A percentile compares a stretch with the other conserved stretches of the same genome.
Evolutionary conservation across 2,329 filamentous ascomycete species (phyloP).

Genomic region (Emydomyces testavorans): DNA sequence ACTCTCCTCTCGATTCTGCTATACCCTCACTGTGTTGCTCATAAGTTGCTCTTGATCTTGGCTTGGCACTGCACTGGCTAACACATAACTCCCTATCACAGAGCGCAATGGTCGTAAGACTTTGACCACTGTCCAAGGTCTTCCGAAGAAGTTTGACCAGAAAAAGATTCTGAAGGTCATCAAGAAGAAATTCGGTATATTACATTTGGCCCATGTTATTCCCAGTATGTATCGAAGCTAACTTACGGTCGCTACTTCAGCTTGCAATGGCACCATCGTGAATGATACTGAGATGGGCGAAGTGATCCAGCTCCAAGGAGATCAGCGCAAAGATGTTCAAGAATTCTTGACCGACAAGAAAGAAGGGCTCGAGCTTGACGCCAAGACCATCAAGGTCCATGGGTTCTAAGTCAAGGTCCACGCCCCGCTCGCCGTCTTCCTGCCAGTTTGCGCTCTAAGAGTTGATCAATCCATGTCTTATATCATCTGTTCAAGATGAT

Average conservation of each 20-base stretch:
- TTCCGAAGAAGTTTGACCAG: constrained; percentile 97
- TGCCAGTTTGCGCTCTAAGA: constrained; percentile 27
- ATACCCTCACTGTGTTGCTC: constrained; percentile 8
- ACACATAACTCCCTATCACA: constrained; percentile 32
- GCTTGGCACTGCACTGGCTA: constrained; percentile 18
- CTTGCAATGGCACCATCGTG: constrained; percentile 99
- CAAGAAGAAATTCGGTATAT: constrained; percentile 95
- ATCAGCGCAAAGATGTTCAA: constrained; percentile 97
- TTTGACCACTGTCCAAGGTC: constrained; percentile 97
- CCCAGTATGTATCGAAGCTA: background rate
- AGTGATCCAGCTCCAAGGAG: constrained; percentile 98
- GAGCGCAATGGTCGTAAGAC: constrained; percentile 99
- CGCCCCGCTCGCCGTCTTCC: constrained; percentile 35
- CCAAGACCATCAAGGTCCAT: constrained; percentile 83
- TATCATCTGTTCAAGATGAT: constrained; percentile 14
- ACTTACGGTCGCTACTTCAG: constrained; percentile 36
- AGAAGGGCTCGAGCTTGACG: constrained; percentile 83
- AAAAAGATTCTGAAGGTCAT: constrained; percentile 99
- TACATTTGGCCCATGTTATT: background rate
- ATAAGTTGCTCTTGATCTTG: background rate
- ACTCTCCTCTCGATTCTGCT: constrained; percentile 6
- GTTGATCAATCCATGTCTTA: constrained; percentile 26
- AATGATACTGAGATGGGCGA: constrained; percentile 93
- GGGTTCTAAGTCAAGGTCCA: constrained; percentile 40
- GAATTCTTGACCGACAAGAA: constrained; percentile 96